These are phyloP conservation scores for Picea engelmannii DNA, from an alignment of 83 land plant genomes.

Conservation along the genomic window DNA sequence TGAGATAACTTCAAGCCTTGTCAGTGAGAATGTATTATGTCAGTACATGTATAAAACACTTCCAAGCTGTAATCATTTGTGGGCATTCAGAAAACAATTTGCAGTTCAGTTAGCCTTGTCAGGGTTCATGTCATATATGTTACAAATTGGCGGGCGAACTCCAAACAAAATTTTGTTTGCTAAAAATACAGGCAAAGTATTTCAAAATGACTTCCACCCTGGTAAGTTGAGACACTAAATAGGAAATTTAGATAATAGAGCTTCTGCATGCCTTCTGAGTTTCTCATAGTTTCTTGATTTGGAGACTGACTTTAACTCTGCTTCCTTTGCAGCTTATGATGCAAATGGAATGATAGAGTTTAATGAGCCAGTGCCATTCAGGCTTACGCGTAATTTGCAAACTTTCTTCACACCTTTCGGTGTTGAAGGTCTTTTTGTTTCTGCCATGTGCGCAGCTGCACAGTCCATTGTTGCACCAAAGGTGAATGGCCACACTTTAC, in stretches of 20 bases:
- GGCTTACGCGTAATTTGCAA: conserved; percentile 94
- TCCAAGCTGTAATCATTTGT: conserved; percentile 89
- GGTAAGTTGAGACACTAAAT: conserved; percentile 35
- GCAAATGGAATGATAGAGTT: conserved; percentile 97
- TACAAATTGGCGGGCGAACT: conserved; percentile 98
- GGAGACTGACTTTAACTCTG: background rate
- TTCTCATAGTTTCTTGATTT: background rate
- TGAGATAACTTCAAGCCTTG: conserved; percentile 79
- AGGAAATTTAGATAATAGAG: background rate
- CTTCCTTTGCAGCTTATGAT: conserved; percentile 81
- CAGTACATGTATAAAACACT: conserved; percentile 99
- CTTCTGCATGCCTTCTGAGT: background rate
- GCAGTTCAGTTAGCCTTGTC: conserved; percentile 96
- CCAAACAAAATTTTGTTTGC: conserved; percentile 99
- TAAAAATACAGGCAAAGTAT: conserved; percentile 97
- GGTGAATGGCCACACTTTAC: conserved; percentile 25
- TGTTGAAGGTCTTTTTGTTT: conserved; percentile 97
- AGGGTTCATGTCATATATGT: conserved; percentile 97
- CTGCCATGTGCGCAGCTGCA: conserved; percentile 98
- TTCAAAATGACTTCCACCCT: conserved; percentile 98
- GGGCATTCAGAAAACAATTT: conserved; percentile 99
- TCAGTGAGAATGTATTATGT: conserved; percentile 90
- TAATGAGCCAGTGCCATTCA: conserved; percentile 94
- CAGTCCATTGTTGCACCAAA: conserved; percentile 94
- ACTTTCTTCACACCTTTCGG: conserved; percentile 95